Evolutionary conservation across 2,329 filamentous ascomycete genomes (phyloP).

Genomic region (Fusarium fujikuroi): DNA sequence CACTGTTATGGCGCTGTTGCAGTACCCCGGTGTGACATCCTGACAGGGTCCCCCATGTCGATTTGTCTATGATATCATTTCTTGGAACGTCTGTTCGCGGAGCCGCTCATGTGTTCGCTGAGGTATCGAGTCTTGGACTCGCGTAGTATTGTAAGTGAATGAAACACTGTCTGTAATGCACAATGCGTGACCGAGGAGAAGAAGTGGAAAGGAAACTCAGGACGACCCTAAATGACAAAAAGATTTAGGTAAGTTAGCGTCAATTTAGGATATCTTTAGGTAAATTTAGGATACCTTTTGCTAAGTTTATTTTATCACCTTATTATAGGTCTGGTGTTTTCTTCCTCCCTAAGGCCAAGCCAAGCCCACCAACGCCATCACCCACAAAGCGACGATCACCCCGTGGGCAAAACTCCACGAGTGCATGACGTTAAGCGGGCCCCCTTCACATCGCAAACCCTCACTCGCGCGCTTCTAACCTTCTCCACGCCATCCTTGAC

Average conservation of each 20-base stretch:
- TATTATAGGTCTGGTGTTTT: too few relatives aligned
- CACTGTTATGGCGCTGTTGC: background rate
- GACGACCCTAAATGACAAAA: too few relatives aligned
- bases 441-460: conserved; percentile 28
- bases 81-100: conserved; percentile 17
- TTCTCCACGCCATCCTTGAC: conserved; percentile 34
- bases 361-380: background rate
- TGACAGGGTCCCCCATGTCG: background rate
- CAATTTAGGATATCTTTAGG: too few relatives aligned
- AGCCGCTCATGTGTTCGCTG: conserved; percentile 11
- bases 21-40: conserved; percentile 10
- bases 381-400: conserved; percentile 33
- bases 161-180: background rate
- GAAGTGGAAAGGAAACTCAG: too few relatives aligned
- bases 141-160: background rate
- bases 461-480: conserved; percentile 45
- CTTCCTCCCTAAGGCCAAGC: background rate
- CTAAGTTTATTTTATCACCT: too few relatives aligned
- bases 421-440: conserved; percentile 38
- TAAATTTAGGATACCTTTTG: too few relatives aligned
- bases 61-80: conserved; percentile 31
- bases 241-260: too few relatives aligned
- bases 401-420: conserved; percentile 18
- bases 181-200: accelerated
- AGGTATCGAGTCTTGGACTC: background rate